Base-by-base conservation (phyloP, 2,329 filamentous ascomycete genomes). In the Drechslerella coelobrocha region DNA sequence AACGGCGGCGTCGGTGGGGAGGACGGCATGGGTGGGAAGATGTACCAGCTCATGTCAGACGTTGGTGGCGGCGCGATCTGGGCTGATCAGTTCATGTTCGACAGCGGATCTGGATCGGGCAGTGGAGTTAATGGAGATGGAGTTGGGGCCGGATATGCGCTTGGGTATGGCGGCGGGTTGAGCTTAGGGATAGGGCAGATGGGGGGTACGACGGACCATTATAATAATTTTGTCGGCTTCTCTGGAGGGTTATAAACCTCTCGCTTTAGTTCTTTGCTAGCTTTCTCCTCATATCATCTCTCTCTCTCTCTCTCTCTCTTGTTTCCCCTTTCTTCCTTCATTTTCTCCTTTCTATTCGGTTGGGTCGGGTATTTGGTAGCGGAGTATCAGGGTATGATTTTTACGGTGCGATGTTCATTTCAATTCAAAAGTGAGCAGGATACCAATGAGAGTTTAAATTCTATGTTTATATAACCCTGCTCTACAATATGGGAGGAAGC, bases 171-270 rank as follows among this genome's bases (percentile, higher is more conserved):
- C 29, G 59, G 59, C 29, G 62, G 59, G 2, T 63, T 71, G 59
- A 71, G 59, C 29, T 57, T 71, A 53, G 61, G 60, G 47, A 45
- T 61, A 2, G 59, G 59, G 14, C 47, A 51, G 47, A 51, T 51
- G 47, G 47, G 47, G 2, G 27, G 27, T 17, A 23, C 19, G 9
- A 71, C 37, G 5, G 66, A 71, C 48, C 53, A 59, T 54, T 71
- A 59, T 55, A 71, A 63, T 31, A 63, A 71, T 51, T 71, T 71
- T 51, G 66, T 71, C 5, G 66, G 59, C n/a, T 71, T 71, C 60
- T 63, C 66, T 6, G 59, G 66, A 10, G 59, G 66, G 1, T 60
- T 63, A 19, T 71, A 17, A 51, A 34, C 27, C n/a, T n/a, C 8
- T 37, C 31, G 27, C 34, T 48, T 21, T 27, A 8, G 19, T 9